phyloP scores from a whole-genome alignment of 495 filamentous ascomycete genomes.

The Neurospora tetraspora region DNA sequence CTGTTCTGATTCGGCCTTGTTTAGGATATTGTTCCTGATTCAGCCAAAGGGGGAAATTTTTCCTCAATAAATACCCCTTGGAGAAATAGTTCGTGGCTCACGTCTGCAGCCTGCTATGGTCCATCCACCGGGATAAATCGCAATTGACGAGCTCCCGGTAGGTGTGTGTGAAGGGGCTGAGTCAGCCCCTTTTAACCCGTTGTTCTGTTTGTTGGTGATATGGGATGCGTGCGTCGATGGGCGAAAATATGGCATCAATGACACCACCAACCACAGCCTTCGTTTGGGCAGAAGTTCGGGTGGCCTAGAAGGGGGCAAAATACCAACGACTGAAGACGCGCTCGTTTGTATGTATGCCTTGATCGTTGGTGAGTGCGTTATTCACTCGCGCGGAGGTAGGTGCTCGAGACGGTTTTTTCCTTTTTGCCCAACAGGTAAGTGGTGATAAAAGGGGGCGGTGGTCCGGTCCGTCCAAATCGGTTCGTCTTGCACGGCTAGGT shows the following conservation, averaged over 20 bases:
- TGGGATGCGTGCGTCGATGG: neutral
- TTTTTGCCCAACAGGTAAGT: neutral
- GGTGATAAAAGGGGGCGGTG: neutral
- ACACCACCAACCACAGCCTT: neutral
- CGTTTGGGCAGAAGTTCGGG: neutral
- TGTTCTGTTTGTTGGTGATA: neutral
- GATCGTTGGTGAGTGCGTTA: neutral
- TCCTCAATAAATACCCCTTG: neutral
- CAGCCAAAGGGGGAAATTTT: neutral
- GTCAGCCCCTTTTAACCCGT: neutral
- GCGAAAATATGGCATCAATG: neutral
- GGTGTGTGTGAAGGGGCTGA: neutral
- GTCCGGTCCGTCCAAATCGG: neutral
- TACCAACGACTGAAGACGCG: neutral
- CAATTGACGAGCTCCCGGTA: neutral
- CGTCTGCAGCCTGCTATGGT: neutral
- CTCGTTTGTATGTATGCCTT: neutral
- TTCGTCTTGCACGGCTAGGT: neutral
- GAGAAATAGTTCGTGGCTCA: neutral
- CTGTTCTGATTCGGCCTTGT: neutral
- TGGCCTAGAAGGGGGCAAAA: neutral
- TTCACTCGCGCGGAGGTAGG: neutral
- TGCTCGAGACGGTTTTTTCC: neutral
- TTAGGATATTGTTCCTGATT: neutral
- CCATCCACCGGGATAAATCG: neutral